Evolutionary conservation across 768 basidiomycete species (phyloP).

Genomic region (Russula olivacea): DNA sequence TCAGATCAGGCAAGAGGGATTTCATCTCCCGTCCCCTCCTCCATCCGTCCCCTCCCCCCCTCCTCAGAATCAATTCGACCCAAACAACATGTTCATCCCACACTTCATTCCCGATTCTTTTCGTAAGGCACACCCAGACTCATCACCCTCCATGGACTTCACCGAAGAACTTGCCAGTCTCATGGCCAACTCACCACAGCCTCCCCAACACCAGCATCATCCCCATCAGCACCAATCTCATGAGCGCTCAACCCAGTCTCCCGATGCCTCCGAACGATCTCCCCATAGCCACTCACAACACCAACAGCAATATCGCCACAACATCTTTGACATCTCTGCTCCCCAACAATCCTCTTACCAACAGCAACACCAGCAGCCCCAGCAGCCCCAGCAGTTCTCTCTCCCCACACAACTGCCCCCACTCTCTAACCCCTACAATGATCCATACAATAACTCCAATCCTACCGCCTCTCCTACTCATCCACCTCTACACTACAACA

Average conservation of each 20-base stretch:
- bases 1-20: constrained; percentile 67
- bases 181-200: constrained; percentile 38
- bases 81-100: constrained; percentile 40
- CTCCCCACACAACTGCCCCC: constrained; percentile 30
- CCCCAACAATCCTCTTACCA: constrained; percentile 34
- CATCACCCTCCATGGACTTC: constrained; percentile 42
- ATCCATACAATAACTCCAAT: constrained; percentile 28
- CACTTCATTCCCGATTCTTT: constrained; percentile 51
- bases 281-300: constrained; percentile 32
- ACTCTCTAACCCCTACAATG: constrained; percentile 28
- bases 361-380: constrained; percentile 31
- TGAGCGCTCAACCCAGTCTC: constrained; percentile 41
- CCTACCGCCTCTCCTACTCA: not conserved
- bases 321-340: constrained; percentile 60
- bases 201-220: constrained; percentile 21
- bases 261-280: constrained; percentile 25
- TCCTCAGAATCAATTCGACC: constrained; percentile 30
- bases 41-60: constrained; percentile 31
- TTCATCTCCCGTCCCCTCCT: constrained; percentile 52
- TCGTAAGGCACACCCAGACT: constrained; percentile 43
- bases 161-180: constrained; percentile 62
- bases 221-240: constrained; percentile 33
- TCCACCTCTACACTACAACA: constrained; percentile 32
- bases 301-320: constrained; percentile 34
- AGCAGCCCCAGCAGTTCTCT: constrained; percentile 29